A percentile compares a stretch with the other conserved stretches of the same genome.
phyloP scores from a whole-genome alignment of 23 red algal species.

The Cyanidiococcus yangmingshanensis region DNA sequence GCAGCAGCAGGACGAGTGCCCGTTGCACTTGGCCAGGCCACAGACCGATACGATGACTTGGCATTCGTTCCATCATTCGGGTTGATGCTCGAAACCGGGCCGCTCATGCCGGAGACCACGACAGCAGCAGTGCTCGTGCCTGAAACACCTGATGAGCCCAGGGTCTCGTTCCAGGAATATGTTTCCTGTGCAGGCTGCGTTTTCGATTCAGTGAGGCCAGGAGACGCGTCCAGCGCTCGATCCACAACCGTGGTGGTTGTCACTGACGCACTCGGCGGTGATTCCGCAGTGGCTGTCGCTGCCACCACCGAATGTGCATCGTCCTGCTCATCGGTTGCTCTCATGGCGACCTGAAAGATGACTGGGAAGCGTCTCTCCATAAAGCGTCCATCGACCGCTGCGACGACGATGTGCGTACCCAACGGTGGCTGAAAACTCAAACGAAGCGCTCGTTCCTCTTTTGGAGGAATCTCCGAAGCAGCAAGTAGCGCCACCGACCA shows the following conservation, averaged over 20 bases:
- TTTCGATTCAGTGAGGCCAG: neutral
- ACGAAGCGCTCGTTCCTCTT: neutral
- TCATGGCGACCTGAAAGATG: neutral
- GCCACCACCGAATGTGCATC: neutral
- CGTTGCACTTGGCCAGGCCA: neutral
- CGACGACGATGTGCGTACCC: neutral
- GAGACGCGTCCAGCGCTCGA: neutral
- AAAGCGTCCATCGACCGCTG: slow-evolving; percentile 13
- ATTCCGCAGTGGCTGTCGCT: neutral
- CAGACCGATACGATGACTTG: neutral
- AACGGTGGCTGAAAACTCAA: neutral
- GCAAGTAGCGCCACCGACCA: neutral
- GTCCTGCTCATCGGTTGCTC: neutral
- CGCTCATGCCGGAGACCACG: neutral
- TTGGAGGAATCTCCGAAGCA: neutral
- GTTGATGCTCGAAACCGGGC: neutral
- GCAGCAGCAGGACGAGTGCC: neutral
- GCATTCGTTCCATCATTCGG: neutral
- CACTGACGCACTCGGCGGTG: neutral
- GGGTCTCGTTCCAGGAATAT: neutral
- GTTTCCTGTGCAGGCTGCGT: neutral
- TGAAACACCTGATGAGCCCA: neutral
- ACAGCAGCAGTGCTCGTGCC: no score
- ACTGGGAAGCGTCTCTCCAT: slow-evolving; percentile 4
- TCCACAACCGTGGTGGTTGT: neutral